Evolutionary conservation across 2,329 filamentous ascomycete species (phyloP).

Genomic region (Aspergillus pseudotamarii): DNA sequence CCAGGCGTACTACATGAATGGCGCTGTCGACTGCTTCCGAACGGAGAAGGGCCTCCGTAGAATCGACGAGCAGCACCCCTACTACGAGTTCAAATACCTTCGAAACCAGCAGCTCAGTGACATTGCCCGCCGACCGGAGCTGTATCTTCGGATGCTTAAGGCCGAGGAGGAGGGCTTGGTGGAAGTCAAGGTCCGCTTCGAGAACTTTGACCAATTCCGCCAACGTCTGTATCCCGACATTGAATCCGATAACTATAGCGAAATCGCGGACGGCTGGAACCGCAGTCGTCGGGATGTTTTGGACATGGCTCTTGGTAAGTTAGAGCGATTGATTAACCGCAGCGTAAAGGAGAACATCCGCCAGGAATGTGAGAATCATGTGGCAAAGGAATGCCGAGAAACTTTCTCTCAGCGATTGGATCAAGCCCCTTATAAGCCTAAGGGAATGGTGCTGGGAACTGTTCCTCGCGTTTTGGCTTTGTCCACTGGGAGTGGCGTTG

Average conservation of each 20-base stretch:
- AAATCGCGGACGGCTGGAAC: slow-evolving; percentile 94
- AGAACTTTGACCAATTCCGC: slow-evolving; percentile 75
- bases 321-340: slow-evolving; percentile 82
- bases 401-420: slow-evolving; percentile 88
- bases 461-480: slow-evolving; percentile 83
- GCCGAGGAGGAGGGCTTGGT: slow-evolving; percentile 93
- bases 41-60: slow-evolving; percentile 93
- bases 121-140: slow-evolving; percentile 79
- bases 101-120: slow-evolving; percentile 83
- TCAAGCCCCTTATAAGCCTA: slow-evolving; percentile 93
- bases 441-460: slow-evolving; percentile 87
- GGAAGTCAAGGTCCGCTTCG: slow-evolving; percentile 78
- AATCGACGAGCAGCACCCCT: slow-evolving; percentile 93
- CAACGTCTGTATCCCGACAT: slow-evolving; percentile 80
- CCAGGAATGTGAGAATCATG: slow-evolving; percentile 89
- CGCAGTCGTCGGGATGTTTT: slow-evolving; percentile 81
- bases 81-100: slow-evolving; percentile 97
- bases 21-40: slow-evolving; percentile 81
- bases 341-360: slow-evolving; percentile 93
- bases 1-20: slow-evolving; percentile 78
- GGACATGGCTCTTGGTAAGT: slow-evolving; percentile 76
- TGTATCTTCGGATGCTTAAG: slow-evolving; percentile 96
- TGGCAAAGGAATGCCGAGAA: slow-evolving; percentile 84
- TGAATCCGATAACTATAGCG: slow-evolving; percentile 92
- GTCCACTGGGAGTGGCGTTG: slow-evolving; percentile 80